A percentile compares a stretch with the other conserved stretches of the same genome.
phyloP scores from a whole-genome alignment of 2,329 filamentous ascomycete species.

The Colletotrichum orbiculare region DNA sequence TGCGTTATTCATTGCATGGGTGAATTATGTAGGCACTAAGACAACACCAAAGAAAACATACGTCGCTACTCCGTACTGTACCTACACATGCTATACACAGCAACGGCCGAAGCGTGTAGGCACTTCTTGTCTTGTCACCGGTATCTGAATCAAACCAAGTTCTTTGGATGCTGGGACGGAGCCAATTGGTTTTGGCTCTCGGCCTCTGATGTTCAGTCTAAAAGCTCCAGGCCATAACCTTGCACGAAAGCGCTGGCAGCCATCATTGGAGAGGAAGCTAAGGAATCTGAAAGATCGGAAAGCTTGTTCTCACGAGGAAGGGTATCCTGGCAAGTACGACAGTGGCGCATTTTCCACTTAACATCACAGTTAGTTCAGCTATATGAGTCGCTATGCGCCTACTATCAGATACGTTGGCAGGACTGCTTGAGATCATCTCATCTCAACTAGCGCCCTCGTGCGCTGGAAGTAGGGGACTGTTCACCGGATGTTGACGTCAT shows the following conservation, averaged over 20 bases:
- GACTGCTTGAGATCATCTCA: constrained; percentile 15
- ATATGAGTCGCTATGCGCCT: neutral
- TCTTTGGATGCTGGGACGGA: neutral
- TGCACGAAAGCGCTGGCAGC: constrained; percentile 13
- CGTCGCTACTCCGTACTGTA: too few species aligned
- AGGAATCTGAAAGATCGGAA: constrained; percentile 1
- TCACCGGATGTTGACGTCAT: constrained; percentile 31
- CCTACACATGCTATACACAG: too few species aligned
- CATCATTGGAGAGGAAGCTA: constrained; percentile 6
- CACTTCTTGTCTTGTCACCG: too few species aligned
- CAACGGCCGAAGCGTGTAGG: too few species aligned
- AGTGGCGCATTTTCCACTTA: neutral
- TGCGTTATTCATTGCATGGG: too few species aligned
- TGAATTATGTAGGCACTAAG: too few species aligned
- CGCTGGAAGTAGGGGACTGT: constrained; percentile 23
- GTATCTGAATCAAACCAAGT: too few species aligned
- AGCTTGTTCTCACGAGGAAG: constrained; percentile 19
- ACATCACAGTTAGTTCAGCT: constrained; percentile 7
- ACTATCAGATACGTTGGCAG: constrained; percentile 9
- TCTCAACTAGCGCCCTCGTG: constrained; percentile 27
- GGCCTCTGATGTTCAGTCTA: constrained; percentile 4
- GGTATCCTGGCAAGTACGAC: constrained; percentile 16
- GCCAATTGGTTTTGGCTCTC: constrained; percentile 2
- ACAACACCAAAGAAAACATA: too few species aligned
- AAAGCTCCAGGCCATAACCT: constrained; percentile 5